Evolutionary conservation across 2,329 filamentous ascomycete species (phyloP), one percentile per base, ranked within the genome.

Genomic region (Clarireedia monteithiana): DNA sequence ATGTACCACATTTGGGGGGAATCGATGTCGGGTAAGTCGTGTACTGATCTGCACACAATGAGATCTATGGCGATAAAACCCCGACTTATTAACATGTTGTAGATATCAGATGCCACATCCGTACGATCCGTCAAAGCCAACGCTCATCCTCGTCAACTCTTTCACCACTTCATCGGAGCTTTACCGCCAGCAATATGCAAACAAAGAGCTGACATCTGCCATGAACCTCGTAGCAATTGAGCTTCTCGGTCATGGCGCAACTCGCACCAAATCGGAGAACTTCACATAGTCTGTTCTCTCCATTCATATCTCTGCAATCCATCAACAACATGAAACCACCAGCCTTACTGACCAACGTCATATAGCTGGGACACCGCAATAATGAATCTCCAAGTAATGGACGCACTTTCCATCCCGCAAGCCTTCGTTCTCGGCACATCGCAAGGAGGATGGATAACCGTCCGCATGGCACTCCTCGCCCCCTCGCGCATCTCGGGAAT

Each of bases 381-480:
- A 57, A 75, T 83, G 75, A 74, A 75, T 10, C 67, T 81, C 7
- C 79, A 84, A 68, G 77, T 80, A 1, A 71, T 84, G 72, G 75
- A 81, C 40, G 71, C 71, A 5, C 70, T 81, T 3, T 71, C 71
- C 2, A 70, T 80, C 26, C 51, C 70, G 17, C 75, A 75, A 69
- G 77, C 75, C 0, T 80, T 77, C 59, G 72, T 74, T 0, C 64
- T 80, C 7, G 78, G 78, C 17, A 79, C 76, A 7, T 77, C 74
- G 54, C 76, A 79, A 64, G 77, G 77, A 23, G 78, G 77, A 2
- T 80, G 76, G 76, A 71, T 80, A 23, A 72, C 74, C 2, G 66
- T 70, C 3, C 71, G 77, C 15, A 78, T 80, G 74, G 77, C 77
- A 3, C 68, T 81, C 20, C 62, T 80, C 46, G 76, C 74, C 5